These are phyloP conservation scores for Zymoseptoria pseudotritici DNA, from an alignment of 2,329 filamentous ascomycete species.

Conservation along the genomic window DNA sequence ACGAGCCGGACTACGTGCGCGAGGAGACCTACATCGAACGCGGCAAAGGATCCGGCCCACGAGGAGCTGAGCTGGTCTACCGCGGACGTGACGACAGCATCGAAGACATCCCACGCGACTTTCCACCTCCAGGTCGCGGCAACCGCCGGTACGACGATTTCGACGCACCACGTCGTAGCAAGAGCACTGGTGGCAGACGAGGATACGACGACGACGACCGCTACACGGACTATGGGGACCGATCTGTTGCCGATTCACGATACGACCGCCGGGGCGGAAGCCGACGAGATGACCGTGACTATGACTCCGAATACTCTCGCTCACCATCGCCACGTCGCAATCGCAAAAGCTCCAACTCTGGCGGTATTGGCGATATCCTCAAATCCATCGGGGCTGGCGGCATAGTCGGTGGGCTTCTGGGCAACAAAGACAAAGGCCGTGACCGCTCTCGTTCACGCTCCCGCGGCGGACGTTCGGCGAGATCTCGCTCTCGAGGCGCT, in stretches of 20 bases:
- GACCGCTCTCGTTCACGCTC: slow-evolving; percentile 56
- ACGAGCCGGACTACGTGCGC: slow-evolving; percentile 45
- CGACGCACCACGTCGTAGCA: slow-evolving; percentile 49
- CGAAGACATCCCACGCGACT: slow-evolving; percentile 79
- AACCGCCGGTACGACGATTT: slow-evolving; percentile 36
- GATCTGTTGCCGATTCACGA: slow-evolving; percentile 38
- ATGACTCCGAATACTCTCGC: slow-evolving; percentile 40
- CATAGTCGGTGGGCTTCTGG: slow-evolving; percentile 43
- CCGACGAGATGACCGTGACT: slow-evolving; percentile 41
- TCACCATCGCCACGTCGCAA: slow-evolving; percentile 35
- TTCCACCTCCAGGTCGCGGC: slow-evolving; percentile 56
- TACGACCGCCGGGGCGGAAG: slow-evolving; percentile 31
- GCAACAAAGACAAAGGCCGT: slow-evolving; percentile 49
- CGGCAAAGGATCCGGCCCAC: slow-evolving; percentile 35
- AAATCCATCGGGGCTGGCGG: slow-evolving; percentile 53
- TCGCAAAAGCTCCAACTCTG: slow-evolving; percentile 40
- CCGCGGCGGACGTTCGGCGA: slow-evolving; percentile 37
- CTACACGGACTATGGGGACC: slow-evolving; percentile 41
- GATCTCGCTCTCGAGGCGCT: slow-evolving; percentile 43
- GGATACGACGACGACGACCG: slow-evolving; percentile 45
- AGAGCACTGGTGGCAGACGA: slow-evolving; percentile 49
- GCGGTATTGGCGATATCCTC: slow-evolving; percentile 54
- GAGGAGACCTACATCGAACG: slow-evolving; percentile 45
- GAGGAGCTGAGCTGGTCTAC: slow-evolving; percentile 40
- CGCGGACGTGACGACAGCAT: slow-evolving; percentile 66